A percentile compares a stretch with the other conserved stretches of the same genome.
These are phyloP conservation scores for Penicillium thymicola DNA, from an alignment of 2,329 filamentous ascomycete genomes.

Conservation along the genomic window DNA sequence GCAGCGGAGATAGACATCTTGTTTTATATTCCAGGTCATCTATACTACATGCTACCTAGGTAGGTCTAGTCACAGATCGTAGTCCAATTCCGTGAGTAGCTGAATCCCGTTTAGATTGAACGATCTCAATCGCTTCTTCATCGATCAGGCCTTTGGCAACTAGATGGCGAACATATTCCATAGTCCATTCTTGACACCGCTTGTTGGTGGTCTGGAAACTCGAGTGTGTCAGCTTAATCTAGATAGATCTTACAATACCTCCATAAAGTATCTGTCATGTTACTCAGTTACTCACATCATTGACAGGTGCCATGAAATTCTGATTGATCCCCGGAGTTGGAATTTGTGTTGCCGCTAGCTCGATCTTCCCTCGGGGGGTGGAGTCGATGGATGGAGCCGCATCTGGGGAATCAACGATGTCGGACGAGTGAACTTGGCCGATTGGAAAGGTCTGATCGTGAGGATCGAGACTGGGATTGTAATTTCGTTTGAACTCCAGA, in stretches of 20 bases:
- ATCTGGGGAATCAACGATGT: conserved; percentile 21
- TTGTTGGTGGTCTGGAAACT: conserved; percentile 29
- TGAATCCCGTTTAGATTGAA: conserved; percentile 31
- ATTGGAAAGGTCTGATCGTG: conserved; percentile 17
- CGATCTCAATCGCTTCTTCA: conserved; percentile 22
- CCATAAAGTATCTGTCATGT: background rate
- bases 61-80: conserved; percentile 2
- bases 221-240: background rate
- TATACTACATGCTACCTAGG: background rate
- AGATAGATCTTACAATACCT: too few relatives aligned
- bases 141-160: conserved; percentile 22
- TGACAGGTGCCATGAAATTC: conserved; percentile 36
- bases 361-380: conserved; percentile 25
- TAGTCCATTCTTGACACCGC: conserved; percentile 35
- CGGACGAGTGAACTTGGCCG: conserved; percentile 19
- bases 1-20: background rate
- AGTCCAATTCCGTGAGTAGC: conserved; percentile 30
- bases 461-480: conserved; percentile 12
- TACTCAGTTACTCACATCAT: conserved; percentile 28
- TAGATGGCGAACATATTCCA: conserved; percentile 30
- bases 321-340: conserved; percentile 31
- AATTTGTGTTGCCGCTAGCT: conserved; percentile 27
- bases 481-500: conserved; percentile 32
- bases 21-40: background rate
- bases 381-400: conserved; percentile 13